These are phyloP conservation scores for Lactarius evosmus DNA, from an alignment of 768 basidiomycete genomes.

Conservation along the genomic window DNA sequence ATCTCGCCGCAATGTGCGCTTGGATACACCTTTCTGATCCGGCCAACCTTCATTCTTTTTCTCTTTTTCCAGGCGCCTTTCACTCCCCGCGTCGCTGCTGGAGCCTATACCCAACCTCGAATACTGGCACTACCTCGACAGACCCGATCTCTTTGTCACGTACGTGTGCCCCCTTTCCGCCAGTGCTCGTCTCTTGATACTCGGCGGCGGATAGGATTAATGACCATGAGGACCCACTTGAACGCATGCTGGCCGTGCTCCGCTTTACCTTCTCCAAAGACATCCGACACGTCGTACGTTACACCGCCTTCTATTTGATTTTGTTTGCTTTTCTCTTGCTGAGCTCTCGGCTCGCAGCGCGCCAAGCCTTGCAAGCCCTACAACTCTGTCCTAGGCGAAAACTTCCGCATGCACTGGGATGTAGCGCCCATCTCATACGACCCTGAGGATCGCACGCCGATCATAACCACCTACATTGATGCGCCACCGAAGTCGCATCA, in stretches of 20 bases:
- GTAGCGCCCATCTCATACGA: slow-evolving; percentile 59
- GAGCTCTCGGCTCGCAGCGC: slow-evolving; percentile 45
- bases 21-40: slow-evolving; percentile 13
- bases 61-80: slow-evolving; percentile 66
- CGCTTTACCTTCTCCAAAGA: slow-evolving; percentile 91
- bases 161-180: slow-evolving; percentile 42
- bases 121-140: slow-evolving; percentile 92
- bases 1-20: slow-evolving; percentile 87
- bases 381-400: slow-evolving; percentile 83
- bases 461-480: slow-evolving; percentile 42
- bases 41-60: slow-evolving; percentile 6
- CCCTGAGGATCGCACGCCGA: slow-evolving; percentile 45
- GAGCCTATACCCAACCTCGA: slow-evolving; percentile 96
- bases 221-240: slow-evolving; percentile 87
- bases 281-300: slow-evolving; percentile 82
- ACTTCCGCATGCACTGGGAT: slow-evolving; percentile 88
- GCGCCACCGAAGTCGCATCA: slow-evolving; percentile 29
- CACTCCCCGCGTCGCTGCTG: slow-evolving; percentile 86
- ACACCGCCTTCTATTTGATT: not conserved
- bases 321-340: slow-evolving; percentile 1
- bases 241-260: slow-evolving; percentile 90
- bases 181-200: not conserved
- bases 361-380: slow-evolving; percentile 94
- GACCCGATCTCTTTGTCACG: slow-evolving; percentile 90
- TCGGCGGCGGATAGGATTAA: slow-evolving; percentile 63